Evolutionary conservation across 805 yeast species (phyloP).

Genomic region (Candida peoriensis): DNA sequence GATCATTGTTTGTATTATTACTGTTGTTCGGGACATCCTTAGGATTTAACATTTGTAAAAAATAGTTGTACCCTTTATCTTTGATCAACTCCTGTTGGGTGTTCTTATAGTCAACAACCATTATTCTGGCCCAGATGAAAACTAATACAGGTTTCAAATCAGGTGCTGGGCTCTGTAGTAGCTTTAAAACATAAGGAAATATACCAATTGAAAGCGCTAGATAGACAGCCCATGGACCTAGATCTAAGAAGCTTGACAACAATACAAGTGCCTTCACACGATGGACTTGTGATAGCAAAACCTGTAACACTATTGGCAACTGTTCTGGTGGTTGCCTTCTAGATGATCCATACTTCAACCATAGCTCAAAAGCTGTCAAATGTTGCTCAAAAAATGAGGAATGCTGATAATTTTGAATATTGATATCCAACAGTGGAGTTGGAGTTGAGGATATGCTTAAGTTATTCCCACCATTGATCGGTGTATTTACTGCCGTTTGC

Average conservation of each 20-base stretch:
- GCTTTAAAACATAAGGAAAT: constrained; percentile 87
- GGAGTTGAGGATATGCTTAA: background rate
- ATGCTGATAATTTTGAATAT: constrained; percentile 63
- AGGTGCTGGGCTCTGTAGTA: constrained; percentile 91
- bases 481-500: constrained; percentile 3
- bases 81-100: constrained; percentile 90
- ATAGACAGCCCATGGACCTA: constrained; percentile 98
- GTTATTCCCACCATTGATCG: background rate
- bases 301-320: constrained; percentile 89
- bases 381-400: constrained; percentile 95
- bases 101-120: constrained; percentile 88
- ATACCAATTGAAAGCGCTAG: constrained; percentile 90
- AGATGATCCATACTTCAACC: constrained; percentile 89
- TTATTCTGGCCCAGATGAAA: constrained; percentile 95
- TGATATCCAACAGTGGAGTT: constrained; percentile 8
- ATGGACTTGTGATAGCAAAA: constrained; percentile 88
- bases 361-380: constrained; percentile 90
- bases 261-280: constrained; percentile 82
- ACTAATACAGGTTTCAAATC: constrained; percentile 91
- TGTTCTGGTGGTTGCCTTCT: constrained; percentile 86
- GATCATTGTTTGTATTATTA: constrained; percentile 45
- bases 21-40: constrained; percentile 20
- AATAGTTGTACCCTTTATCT: constrained; percentile 86
- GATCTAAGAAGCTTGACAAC: constrained; percentile 78
- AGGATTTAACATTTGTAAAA: constrained; percentile 68